Conservation (phyloP, 1,284 basidiomycete genomes). For the Laetiporus sulphureus region DNA sequence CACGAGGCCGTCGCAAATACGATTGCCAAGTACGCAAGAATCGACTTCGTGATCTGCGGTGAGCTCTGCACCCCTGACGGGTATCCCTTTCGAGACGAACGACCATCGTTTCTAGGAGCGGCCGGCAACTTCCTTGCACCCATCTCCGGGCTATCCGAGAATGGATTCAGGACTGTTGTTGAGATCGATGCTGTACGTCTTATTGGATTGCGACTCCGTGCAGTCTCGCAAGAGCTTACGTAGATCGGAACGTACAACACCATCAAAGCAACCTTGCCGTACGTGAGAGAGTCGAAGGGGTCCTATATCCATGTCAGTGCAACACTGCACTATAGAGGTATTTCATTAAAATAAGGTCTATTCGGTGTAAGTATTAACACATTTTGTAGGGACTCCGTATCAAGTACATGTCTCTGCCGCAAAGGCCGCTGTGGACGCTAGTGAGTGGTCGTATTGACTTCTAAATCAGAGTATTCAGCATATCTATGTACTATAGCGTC, state of each 20-base stretch:
- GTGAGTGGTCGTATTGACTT: slow-evolving; percentile 15
- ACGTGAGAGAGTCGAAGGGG: slow-evolving; percentile 69
- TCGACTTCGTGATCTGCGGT: slow-evolving; percentile 96
- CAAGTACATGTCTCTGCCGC: slow-evolving; percentile 94
- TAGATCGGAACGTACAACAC: slow-evolving; percentile 93
- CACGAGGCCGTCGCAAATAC: slow-evolving; percentile 73
- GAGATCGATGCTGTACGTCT: slow-evolving; percentile 83
- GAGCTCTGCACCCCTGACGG: no score
- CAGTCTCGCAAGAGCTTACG: no score
- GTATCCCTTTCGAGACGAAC: no score
- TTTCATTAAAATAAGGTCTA: slow-evolving; percentile 12
- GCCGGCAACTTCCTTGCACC: slow-evolving; percentile 88
- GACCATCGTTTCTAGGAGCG: no score
- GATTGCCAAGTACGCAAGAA: slow-evolving; percentile 74
- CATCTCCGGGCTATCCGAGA: slow-evolving; percentile 76
- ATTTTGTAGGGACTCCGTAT: slow-evolving; percentile 63
- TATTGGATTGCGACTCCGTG: no score
- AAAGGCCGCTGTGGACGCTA: slow-evolving; percentile 90
- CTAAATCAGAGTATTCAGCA: slow-evolving; percentile 1
- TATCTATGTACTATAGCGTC: slow-evolving; percentile 17
- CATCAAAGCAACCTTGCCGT: slow-evolving; percentile 81
- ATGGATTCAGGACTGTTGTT: slow-evolving; percentile 88
- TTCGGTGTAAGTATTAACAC: not conserved
- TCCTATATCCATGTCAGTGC: slow-evolving; percentile 90
- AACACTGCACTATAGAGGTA: slow-evolving; percentile 84